Conservation (phyloP, 352 stramenopile species). For the Phytopythium montanum region DNA sequence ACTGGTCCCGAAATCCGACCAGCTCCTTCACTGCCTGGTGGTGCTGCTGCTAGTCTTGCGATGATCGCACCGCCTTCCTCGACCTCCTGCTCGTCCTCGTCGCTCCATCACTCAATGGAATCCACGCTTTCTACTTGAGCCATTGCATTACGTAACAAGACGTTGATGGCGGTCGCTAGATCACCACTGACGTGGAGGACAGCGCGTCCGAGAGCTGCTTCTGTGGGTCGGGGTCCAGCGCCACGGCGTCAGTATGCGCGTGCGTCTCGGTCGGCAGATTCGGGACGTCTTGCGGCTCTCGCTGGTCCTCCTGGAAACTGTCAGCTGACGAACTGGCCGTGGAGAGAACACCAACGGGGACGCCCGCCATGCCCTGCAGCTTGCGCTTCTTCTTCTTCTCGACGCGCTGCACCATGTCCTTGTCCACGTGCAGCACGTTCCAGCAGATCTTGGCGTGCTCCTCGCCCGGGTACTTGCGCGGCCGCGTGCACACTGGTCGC, state of each 20-base stretch:
- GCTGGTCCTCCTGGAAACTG: neutral
- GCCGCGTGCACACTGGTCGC: constrained; percentile 65
- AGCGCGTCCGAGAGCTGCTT: neutral
- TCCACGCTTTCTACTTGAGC: neutral
- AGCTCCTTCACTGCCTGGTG: neutral
- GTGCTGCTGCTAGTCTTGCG: neutral
- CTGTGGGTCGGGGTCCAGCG: neutral
- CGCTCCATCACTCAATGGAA: neutral
- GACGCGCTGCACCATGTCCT: constrained; percentile 68
- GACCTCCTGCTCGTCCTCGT: neutral
- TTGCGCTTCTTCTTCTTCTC: constrained; percentile 68
- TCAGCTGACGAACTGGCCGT: neutral
- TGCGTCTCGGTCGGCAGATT: neutral
- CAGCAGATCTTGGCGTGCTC: constrained; percentile 75
- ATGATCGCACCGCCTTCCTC: neutral
- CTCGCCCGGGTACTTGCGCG: constrained; percentile 61
- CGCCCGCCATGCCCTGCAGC: constrained; percentile 16
- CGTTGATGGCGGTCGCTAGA: neutral
- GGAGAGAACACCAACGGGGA: neutral
- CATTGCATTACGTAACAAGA: neutral
- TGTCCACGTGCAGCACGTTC: constrained; percentile 78
- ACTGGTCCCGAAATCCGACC: neutral
- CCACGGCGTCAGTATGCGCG: neutral
- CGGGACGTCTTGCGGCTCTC: neutral
- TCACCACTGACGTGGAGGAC: neutral